A percentile compares a stretch with the other conserved stretches of the same genome.
Evolutionary conservation across 441 rosid genomes (phyloP).

Genomic region (Erodium moschatum): DNA sequence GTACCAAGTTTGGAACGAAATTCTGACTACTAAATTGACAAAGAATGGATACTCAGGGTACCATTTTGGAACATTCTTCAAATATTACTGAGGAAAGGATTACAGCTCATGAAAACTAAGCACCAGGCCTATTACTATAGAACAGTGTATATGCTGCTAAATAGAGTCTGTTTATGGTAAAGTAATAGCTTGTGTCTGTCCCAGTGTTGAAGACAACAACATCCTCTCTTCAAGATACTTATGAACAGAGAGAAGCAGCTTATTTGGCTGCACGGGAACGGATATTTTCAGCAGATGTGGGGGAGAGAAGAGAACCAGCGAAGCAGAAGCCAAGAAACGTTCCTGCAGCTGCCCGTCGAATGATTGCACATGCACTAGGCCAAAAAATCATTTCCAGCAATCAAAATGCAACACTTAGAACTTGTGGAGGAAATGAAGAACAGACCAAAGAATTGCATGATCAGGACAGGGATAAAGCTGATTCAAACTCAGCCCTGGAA

Average conservation of each 20-base stretch:
- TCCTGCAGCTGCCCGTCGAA: slow-evolving; percentile 61
- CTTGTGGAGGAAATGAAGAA: slow-evolving; percentile 21
- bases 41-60: no score
- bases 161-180: slow-evolving; percentile 7
- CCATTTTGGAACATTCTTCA: no score
- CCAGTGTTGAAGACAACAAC: slow-evolving; percentile 31
- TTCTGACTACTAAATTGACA: no score
- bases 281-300: slow-evolving; percentile 41
- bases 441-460: slow-evolving; percentile 14
- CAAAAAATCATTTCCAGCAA: slow-evolving; percentile 26
- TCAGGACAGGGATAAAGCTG: slow-evolving; percentile 23
- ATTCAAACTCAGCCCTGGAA: slow-evolving; percentile 22
- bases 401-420: slow-evolving; percentile 17
- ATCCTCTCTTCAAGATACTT: slow-evolving; percentile 27
- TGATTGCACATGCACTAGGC: slow-evolving; percentile 77
- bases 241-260: slow-evolving; percentile 56
- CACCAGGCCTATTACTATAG: not conserved
- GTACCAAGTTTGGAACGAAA: no score
- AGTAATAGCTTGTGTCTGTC: slow-evolving; percentile 16
- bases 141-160: not conserved
- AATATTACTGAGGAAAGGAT: no score
- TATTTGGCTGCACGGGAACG: slow-evolving; percentile 59
- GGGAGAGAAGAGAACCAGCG: slow-evolving; percentile 30
- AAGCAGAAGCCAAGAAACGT: slow-evolving; percentile 36
- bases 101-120: no score